Percentiles rank a stretch among this genome's conserved stretches.
Conservation (phyloP, 208 protist species). For the Leishmania braziliensis region DNA sequence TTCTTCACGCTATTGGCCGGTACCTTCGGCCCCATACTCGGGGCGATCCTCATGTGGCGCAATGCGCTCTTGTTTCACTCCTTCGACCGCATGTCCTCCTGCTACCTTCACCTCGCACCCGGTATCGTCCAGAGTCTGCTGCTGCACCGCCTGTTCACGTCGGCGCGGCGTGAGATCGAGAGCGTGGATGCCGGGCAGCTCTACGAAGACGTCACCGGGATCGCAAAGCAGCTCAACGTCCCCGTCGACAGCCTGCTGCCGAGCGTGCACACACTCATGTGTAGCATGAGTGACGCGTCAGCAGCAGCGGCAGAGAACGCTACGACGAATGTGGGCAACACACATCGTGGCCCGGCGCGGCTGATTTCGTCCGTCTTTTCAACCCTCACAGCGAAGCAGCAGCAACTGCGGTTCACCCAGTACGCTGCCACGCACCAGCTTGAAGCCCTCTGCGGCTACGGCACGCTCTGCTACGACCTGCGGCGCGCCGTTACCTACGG, state of each 20-base stretch:
- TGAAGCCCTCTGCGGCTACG: conserved; percentile 44
- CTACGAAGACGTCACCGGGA: conserved; percentile 25
- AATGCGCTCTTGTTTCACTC: conserved; percentile 76
- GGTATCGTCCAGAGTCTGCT: conserved; percentile 55
- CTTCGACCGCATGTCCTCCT: conserved; percentile 71
- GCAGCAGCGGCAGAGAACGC: conserved; percentile 11
- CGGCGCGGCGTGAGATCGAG: conserved; percentile 43
- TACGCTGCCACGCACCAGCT: conserved; percentile 39
- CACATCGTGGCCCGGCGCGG: conserved; percentile 11
- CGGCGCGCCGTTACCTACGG: conserved; percentile 44
- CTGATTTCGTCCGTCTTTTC: conserved; percentile 18
- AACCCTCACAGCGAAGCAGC: conserved; percentile 17
- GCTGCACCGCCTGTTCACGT: conserved; percentile 57
- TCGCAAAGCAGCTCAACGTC: conserved; percentile 25
- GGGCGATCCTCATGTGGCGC: conserved; percentile 68
- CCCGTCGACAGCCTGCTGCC: conserved; percentile 32
- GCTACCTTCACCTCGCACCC: conserved; percentile 68
- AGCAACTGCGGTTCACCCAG: conserved; percentile 24
- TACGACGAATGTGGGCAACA: conserved; percentile 4
- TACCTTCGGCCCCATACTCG: conserved; percentile 64
- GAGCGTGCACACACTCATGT: conserved; percentile 19
- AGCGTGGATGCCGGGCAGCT: conserved; percentile 40
- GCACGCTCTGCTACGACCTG: conserved; percentile 61
- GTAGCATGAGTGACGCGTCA: conserved; percentile 13
- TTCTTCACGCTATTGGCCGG: conserved; percentile 63